A percentile compares a stretch with the other conserved stretches of the same genome.
These are phyloP conservation scores for Pseudogymnoascus sp. DNA, from an alignment of 2,329 filamentous ascomycete genomes.

Conservation along the genomic window DNA sequence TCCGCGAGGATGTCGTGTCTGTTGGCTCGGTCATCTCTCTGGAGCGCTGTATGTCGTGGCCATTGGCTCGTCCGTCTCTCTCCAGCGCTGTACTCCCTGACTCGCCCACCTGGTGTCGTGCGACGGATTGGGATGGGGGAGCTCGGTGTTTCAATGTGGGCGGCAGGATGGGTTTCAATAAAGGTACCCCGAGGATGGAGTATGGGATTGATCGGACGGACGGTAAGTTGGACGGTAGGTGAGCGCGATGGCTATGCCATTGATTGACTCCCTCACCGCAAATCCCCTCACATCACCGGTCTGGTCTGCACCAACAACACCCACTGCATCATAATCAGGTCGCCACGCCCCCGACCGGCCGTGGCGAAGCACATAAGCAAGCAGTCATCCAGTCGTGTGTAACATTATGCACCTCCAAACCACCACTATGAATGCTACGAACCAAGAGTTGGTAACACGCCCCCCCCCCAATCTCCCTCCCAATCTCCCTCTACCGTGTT, in stretches of 20 bases:
- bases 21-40: not conserved
- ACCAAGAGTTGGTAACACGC: not conserved
- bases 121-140: not conserved
- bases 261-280: not conserved
- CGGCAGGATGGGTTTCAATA: not conserved
- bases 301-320: not conserved
- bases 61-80: not conserved
- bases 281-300: not conserved
- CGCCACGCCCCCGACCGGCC: not conserved
- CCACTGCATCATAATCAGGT: not conserved
- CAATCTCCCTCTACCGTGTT: not conserved
- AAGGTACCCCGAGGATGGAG: not conserved
- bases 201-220: not conserved
- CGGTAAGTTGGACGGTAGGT: not conserved
- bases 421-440: not conserved
- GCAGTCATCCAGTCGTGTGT: not conserved
- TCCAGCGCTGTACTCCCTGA: not conserved
- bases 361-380: not conserved
- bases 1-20: not conserved
- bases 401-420: slow-evolving; percentile 2
- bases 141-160: not conserved
- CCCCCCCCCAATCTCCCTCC: not conserved
- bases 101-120: not conserved
- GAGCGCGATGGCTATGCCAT: not conserved
- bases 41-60: not conserved